Conservation (phyloP, 2,329 filamentous ascomycete species). For the Ophiocordyceps robertsii region DNA sequence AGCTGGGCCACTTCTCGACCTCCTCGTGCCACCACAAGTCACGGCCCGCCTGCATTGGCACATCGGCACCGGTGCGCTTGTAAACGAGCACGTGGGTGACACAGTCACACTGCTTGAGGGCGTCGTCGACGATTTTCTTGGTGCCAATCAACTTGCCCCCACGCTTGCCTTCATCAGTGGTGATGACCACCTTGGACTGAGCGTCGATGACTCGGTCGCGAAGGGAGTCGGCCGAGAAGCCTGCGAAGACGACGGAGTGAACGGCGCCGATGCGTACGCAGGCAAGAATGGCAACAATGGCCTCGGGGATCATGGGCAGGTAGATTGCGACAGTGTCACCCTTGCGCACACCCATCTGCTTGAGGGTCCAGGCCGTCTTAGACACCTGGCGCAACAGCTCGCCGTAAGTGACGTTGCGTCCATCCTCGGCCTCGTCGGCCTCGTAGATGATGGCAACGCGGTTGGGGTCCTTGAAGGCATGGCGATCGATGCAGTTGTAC, state of each 20-base stretch:
- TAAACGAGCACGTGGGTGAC: conserved; percentile 79
- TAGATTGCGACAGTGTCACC: conserved; percentile 96
- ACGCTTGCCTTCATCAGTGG: conserved; percentile 92
- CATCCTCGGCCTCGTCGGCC: conserved; percentile 78
- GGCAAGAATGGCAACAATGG: conserved; percentile 79
- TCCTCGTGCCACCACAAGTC: conserved; percentile 99
- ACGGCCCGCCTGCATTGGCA: conserved; percentile 78
- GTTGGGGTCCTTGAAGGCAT: conserved; percentile 88
- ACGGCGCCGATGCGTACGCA: conserved; percentile 87
- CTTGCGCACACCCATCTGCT: conserved; percentile 92
- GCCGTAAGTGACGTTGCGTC: conserved; percentile 81
- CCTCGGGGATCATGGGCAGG: conserved; percentile 97
- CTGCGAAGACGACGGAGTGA: conserved; percentile 95
- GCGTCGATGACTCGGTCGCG: conserved; percentile 90
- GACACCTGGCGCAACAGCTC: conserved; percentile 91
- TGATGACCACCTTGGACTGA: conserved; percentile 86
- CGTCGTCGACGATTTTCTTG: conserved; percentile 98
- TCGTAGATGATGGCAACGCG: conserved; percentile 97
- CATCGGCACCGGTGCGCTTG: conserved; percentile 86
- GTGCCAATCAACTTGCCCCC: conserved; percentile 95
- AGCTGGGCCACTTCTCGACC: conserved; percentile 88
- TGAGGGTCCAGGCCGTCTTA: conserved; percentile 73
- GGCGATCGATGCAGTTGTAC: conserved; percentile 94
- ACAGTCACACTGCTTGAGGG: conserved; percentile 87
- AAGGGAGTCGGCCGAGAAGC: conserved; percentile 92